A percentile compares a stretch with the other conserved stretches of the same genome.
Conservation (phyloP, 1,284 basidiomycete species). For the Puccinia polysora region DNA sequence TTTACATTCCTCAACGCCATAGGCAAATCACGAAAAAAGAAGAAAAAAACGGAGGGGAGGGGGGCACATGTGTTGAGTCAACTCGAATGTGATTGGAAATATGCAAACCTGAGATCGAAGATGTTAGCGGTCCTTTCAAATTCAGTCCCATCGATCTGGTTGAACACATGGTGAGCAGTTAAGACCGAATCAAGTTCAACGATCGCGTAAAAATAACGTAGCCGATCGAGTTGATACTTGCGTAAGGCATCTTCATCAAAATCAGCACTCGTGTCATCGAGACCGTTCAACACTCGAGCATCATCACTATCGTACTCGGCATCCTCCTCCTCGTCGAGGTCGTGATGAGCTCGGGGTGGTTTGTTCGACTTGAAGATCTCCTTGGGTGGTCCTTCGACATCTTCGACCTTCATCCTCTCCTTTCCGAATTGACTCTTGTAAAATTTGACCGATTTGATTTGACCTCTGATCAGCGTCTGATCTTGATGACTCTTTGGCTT, state of each 20-base stretch:
- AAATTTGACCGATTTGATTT: constrained; percentile 69
- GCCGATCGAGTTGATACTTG: constrained; percentile 86
- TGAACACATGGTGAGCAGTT: constrained; percentile 74
- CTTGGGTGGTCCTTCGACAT: constrained; percentile 79
- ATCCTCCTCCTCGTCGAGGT: constrained; percentile 51
- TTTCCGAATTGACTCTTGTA: constrained; percentile 94
- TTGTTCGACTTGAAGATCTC: constrained; percentile 73
- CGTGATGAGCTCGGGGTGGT: constrained; percentile 52
- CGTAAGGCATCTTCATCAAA: constrained; percentile 78
- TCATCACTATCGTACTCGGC: too few species aligned
- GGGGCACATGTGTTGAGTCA: too few species aligned
- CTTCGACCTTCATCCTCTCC: constrained; percentile 77
- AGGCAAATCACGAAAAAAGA: background rate
- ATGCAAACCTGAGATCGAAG: constrained; percentile 69
- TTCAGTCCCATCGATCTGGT: constrained; percentile 88
- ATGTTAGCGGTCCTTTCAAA: constrained; percentile 95
- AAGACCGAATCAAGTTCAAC: constrained; percentile 78
- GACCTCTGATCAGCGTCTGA: constrained; percentile 57
- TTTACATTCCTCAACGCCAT: background rate
- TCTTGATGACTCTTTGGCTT: background rate
- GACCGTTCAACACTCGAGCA: too few species aligned
- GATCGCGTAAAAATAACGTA: constrained; percentile 94
- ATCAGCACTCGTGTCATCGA: too few species aligned
- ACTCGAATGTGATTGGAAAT: too few species aligned
- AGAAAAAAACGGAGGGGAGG: background rate